These are phyloP conservation scores for Macrophomina pseudophaseolina DNA, from an alignment of 2,329 filamentous ascomycete genomes.

Conservation along the genomic window DNA sequence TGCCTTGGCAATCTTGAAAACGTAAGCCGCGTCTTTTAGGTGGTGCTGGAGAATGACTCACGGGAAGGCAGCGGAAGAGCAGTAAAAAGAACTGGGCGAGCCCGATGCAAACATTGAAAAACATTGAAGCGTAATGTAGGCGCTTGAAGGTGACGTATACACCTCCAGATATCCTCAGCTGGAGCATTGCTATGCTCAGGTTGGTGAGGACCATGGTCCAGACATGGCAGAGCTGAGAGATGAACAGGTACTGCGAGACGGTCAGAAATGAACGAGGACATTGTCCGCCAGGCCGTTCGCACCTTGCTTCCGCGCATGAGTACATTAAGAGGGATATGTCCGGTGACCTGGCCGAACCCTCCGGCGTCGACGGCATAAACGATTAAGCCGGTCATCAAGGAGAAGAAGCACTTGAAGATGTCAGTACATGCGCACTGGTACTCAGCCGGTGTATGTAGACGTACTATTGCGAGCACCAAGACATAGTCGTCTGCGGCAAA, in stretches of 20 bases:
- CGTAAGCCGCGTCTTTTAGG: background rate
- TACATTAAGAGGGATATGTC: background rate
- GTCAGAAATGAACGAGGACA: background rate
- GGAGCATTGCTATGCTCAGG: conserved; percentile 17
- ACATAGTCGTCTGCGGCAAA: conserved; percentile 13
- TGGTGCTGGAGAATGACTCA: background rate
- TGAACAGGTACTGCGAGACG: background rate
- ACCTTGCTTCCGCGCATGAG: conserved; percentile 1
- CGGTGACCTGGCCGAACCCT: background rate
- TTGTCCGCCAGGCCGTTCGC: background rate
- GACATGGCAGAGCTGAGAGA: background rate
- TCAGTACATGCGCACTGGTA: background rate
- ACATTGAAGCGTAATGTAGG: conserved; percentile 9
- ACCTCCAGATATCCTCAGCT: conserved; percentile 11
- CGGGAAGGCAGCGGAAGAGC: conserved; percentile 16
- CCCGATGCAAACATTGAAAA: background rate
- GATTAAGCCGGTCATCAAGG: background rate
- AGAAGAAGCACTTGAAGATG: background rate
- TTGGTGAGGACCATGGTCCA: background rate
- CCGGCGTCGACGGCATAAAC: background rate
- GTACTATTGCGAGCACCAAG: conserved; percentile 16
- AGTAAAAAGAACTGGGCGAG: background rate
- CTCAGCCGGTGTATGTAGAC: background rate
- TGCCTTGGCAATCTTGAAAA: background rate
- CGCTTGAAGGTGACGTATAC: background rate